Base-by-base conservation (phyloP, 176 grass and related monocot species). In the Leersia perrieri region DNA sequence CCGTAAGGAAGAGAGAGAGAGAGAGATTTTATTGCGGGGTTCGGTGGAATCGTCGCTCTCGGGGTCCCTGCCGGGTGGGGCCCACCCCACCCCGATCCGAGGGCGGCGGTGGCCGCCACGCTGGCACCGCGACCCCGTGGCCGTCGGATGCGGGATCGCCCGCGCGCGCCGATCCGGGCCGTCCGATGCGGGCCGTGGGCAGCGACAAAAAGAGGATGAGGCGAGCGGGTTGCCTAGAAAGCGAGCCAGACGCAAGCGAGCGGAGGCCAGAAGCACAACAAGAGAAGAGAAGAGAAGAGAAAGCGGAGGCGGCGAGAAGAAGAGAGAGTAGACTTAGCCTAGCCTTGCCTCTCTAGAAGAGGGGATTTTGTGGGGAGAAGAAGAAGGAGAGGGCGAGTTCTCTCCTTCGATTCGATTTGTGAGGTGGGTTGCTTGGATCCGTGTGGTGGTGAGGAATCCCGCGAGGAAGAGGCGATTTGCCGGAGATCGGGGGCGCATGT, bases 201-300 rank as follows among this genome's bases (percentile, higher is more conserved):
- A 55, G 82, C 87, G 87, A 92, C 91, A 91, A 89, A 97, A 94
- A 80, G 84, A 80, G 79, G 89, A 90, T 88, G 87, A 84, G 75
- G 91, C 15, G 88, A 65, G 70, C 77, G 41, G 78, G 88, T 61
- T 38, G 88, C 82, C 80, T 78, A 86, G 92, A 91, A 80, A 87
- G 84, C 83, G 80, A 75, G 64, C 81, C 77, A 72, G 67, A 49
- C 71, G 78, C 74, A 38, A 70, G 85, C 14, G 3, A 20, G 78
- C 66, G 77, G 72, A 63, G 45, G 70, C 71, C 49, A 81, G 49
- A 80, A 33, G 53, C 41, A 44, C 41, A 11, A 44, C 4, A 75
- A 38, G 15, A 1, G 66, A 76, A 45, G 82, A 66, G 23, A 26
- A 5, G 32, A 39, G 74, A 66, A 63, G 77, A 61, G 60, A 58